phyloP scores from a whole-genome alignment of 768 basidiomycete species.

The Amanita exitialis region DNA sequence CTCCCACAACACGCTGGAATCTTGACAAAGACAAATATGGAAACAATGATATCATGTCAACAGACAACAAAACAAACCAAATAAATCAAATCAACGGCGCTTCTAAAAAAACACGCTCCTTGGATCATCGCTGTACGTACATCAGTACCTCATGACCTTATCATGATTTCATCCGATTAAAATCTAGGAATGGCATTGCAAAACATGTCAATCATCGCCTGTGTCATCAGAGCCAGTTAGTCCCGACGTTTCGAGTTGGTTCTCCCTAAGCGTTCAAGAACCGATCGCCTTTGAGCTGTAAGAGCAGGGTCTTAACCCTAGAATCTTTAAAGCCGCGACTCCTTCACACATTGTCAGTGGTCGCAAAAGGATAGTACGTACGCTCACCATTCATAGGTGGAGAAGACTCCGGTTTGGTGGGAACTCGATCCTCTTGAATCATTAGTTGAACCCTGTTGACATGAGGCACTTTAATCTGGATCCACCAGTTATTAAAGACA shows the following conservation, averaged over 20 bases:
- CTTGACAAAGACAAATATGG: conserved; percentile 2
- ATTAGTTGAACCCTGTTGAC: conserved; percentile 5
- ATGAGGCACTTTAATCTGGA: conserved; percentile 7
- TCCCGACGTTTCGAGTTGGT: conserved; percentile 5
- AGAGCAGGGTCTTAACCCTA: conserved; percentile 7
- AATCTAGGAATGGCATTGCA: neutral
- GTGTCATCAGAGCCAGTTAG: neutral
- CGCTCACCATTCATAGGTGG: conserved; percentile 5
- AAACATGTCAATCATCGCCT: neutral
- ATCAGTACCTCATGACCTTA: conserved; percentile 4
- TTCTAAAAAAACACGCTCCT: neutral
- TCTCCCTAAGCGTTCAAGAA: conserved; percentile 2
- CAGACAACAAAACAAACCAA: neutral
- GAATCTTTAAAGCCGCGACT: conserved; percentile 2
- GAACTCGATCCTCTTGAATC: conserved; percentile 2
- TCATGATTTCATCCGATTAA: neutral
- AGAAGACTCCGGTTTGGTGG: conserved; percentile 1
- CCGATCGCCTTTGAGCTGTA: neutral
- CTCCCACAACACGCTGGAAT: too few relatives aligned
- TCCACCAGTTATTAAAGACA: conserved; percentile 7
- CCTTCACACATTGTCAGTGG: conserved; percentile 3
- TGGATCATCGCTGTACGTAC: conserved; percentile 3
- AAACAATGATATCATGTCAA: neutral
- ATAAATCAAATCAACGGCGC: neutral
- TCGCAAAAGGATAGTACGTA: conserved; percentile 6